Base-by-base conservation (phyloP, 768 basidiomycete species). In the Leccinum boreale region DNA sequence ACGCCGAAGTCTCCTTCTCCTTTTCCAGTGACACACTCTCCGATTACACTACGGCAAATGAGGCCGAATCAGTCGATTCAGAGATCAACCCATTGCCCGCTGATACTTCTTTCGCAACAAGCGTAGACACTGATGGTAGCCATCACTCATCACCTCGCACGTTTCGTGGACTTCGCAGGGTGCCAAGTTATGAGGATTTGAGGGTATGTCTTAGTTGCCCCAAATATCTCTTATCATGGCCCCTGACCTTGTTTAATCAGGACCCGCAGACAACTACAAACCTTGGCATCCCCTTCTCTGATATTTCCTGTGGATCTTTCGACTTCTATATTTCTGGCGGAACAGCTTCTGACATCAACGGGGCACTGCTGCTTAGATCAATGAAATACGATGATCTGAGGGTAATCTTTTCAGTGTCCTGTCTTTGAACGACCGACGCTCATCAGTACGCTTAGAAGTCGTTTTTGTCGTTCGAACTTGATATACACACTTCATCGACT, bases 61-160 rank as follows among this genome's bases (percentile, higher is more conserved):
- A 14, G 11, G 15, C 6, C 4, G 15, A 19, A 46, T 49, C 39
- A 12, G 23, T 29, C 31, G 17, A 12, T 24, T 59, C 58, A 23
- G 59, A 51, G 26, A 33, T 23, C 12, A 50, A 21, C 21, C 14
- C 45, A 19, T 59, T 57, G 6, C 47, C 44, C 24, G 28, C 35
- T 14, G 29, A 52, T 26, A 59, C 65, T 44, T 68, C 67, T 26
- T 51, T 65, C 3, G 63, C 54, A 36, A 69, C 67, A 35, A 69
- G 60, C n/a, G 48, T 68, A 8, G 56, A 62, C 23, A 46, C 50
- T 9, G 57, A 51, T 19, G 57, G 62, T 8, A 52, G 12, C 44
- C 28, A 8, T 24, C 52, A n/a, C 17, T 46, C 24, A 15, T 58
- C 44, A 19, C 36, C 53, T 1, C 24, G 12, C 10, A 17, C 31